A percentile compares a stretch with the other conserved stretches of the same genome.
Evolutionary conservation across 1,284 basidiomycete genomes (phyloP).

Genomic region (Stygiomarasmius scandens): DNA sequence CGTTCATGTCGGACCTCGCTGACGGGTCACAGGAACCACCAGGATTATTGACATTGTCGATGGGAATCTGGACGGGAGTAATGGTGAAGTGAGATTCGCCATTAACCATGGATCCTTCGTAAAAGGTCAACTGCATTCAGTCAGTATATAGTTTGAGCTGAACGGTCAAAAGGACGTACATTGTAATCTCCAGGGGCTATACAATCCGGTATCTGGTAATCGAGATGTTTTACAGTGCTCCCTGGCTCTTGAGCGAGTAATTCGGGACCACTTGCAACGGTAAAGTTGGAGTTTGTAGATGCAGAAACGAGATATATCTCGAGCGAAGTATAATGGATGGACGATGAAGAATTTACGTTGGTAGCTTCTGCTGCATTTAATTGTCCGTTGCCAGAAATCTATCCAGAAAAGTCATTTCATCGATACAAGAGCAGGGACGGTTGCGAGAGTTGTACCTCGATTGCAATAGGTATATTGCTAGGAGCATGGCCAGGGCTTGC

Average conservation of each 20-base stretch:
- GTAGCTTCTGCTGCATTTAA: conserved; percentile 34
- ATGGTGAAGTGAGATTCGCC: conserved; percentile 42
- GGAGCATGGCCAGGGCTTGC: conserved; percentile 26
- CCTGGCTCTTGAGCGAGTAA: conserved; percentile 44
- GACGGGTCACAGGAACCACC: conserved; percentile 24
- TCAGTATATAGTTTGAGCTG: too few species aligned
- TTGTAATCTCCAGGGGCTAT: conserved; percentile 51
- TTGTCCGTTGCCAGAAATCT: conserved; percentile 51
- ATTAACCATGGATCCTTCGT: conserved; percentile 46
- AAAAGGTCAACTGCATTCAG: conserved; percentile 46
- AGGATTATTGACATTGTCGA: conserved; percentile 37
- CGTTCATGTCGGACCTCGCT: conserved; percentile 30
- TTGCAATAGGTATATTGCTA: conserved; percentile 41
- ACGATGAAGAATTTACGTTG: conserved; percentile 37
- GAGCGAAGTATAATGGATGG: conserved; percentile 44
- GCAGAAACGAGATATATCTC: conserved; percentile 54
- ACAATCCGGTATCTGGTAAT: conserved; percentile 47
- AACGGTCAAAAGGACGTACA: conserved; percentile 30
- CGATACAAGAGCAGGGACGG: neutral
- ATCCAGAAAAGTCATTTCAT: neutral
- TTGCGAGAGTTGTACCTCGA: conserved; percentile 39
- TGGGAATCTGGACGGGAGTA: conserved; percentile 43
- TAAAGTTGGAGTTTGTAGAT: conserved; percentile 43
- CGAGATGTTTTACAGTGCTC: conserved; percentile 49
- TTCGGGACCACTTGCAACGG: conserved; percentile 44